Evolutionary conservation across 495 filamentous ascomycete species (phyloP).

Genomic region (Parachaetomium inaequale): DNA sequence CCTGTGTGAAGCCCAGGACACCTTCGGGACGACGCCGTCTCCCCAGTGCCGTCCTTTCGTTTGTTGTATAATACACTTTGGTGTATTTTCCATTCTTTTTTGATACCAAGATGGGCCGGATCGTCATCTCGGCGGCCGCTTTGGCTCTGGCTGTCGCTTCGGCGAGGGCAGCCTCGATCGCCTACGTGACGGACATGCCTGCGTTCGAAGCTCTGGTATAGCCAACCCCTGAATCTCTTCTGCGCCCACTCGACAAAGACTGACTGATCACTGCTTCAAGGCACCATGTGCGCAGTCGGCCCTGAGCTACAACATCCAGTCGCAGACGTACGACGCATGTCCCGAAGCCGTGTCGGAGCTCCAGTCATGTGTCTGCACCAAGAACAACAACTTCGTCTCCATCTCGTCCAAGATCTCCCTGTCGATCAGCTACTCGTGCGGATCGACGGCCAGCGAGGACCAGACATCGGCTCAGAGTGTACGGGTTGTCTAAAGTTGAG

Average conservation of each 20-base stretch:
- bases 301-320: constrained; percentile 40
- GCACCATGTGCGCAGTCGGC: constrained; percentile 47
- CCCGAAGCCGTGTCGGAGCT: constrained; percentile 40
- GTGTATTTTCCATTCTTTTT: constrained; percentile 7
- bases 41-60: constrained; percentile 12
- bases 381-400: constrained; percentile 44
- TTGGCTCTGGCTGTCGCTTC: constrained; percentile 15
- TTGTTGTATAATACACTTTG: not conserved
- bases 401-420: constrained; percentile 37
- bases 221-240: not conserved
- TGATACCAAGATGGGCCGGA: constrained; percentile 20
- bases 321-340: constrained; percentile 40
- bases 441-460: constrained; percentile 43
- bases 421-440: constrained; percentile 41
- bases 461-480: constrained; percentile 43
- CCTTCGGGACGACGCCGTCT: constrained; percentile 8
- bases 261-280: constrained; percentile 23
- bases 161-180: constrained; percentile 21
- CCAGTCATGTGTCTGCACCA: constrained; percentile 49
- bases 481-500: not conserved
- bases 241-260: not conserved
- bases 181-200: constrained; percentile 45
- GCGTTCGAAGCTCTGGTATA: constrained; percentile 43
- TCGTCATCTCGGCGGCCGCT: constrained; percentile 1
- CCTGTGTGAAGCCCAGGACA: not conserved